Evolutionary conservation across 805 yeast genomes (phyloP).

Genomic region (Yarrowia sp.): DNA sequence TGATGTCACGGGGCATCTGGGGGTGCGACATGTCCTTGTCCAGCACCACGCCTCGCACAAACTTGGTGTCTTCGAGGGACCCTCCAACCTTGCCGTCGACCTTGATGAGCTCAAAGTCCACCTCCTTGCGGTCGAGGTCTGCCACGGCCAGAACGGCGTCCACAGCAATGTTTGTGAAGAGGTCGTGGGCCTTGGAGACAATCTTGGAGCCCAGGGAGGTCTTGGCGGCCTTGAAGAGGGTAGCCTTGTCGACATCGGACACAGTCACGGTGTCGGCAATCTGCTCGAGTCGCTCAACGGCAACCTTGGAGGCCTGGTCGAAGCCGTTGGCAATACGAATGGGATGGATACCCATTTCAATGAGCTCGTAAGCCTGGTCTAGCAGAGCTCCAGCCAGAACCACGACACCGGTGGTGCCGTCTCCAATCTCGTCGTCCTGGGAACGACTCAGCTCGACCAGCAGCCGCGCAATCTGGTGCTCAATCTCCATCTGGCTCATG

Average conservation of each 20-base stretch:
- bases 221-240: conserved; percentile 84
- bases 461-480: conserved; percentile 92
- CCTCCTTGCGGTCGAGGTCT: conserved; percentile 87
- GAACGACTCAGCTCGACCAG: conserved; percentile 90
- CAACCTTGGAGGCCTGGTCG: conserved; percentile 93
- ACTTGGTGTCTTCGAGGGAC: conserved; percentile 73
- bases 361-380: conserved; percentile 90
- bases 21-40: conserved; percentile 98
- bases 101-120: conserved; percentile 93
- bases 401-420: conserved; percentile 98
- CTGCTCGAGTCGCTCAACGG: conserved; percentile 68
- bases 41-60: conserved; percentile 86
- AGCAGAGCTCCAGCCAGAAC: conserved; percentile 91
- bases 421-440: conserved; percentile 98
- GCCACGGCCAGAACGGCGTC: conserved; percentile 92
- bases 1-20: conserved; percentile 85
- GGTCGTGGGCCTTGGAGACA: conserved; percentile 88
- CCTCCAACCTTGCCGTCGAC: conserved; percentile 97
- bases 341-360: conserved; percentile 97
- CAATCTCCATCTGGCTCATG: conserved; percentile 90
- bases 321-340: conserved; percentile 95
- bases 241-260: conserved; percentile 44
- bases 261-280: conserved; percentile 66
- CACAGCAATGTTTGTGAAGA: conserved; percentile 95
- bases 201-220: conserved; percentile 94